Evolutionary conservation across 441 rosid genomes (phyloP), one percentile per base, ranked within the genome.

Genomic region (Brassica balearica): DNA sequence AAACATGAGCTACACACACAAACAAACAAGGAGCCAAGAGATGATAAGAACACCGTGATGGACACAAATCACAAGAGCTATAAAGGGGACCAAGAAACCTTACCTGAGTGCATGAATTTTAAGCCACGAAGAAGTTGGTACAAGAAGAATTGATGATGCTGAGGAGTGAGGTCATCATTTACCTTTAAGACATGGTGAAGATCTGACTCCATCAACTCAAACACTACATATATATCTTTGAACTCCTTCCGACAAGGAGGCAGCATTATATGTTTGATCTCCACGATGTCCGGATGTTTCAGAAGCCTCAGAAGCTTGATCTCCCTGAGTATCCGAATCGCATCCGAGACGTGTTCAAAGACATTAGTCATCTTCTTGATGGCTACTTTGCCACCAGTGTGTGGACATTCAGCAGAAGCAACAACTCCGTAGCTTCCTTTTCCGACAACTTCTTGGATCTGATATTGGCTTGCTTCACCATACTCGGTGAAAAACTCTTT

Each of bases 371-470:
- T 96, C 91, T 94, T 96, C 86, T 96, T 94, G 20, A 96, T 94
- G 2, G 99, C 99, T 0, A 96, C 98, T 79, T 81, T 96, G 79
- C 94, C 98, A 65, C 99, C 98, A 0, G 96, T 92, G 77, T 90
- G 98, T 60, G 95, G 90, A 75, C 96, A 98, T 5, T 91, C 82
- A 8, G 99, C 99, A 8, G 98, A 96, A 3, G 94, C 98, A 62
- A 96, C 99, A 64, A 96, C 95, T 3, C 99, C 99, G 71, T 96
- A 96, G 85, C 99, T 96, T 79, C 99, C 99, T 84, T 87, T 96
- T 0, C 99, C 98, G 0, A 94, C 86, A 15, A 94, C 97, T 89
- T 96, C 99, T 71, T 88, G 91, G 70, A 96, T 88, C 82, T 91
- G 93, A 74, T 94, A 96, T 79, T 91, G 96, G 77, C 91, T 96